Evolutionary conservation across 73 alveolate species (phyloP).

Genomic region (Paramecium sexaurelia): DNA sequence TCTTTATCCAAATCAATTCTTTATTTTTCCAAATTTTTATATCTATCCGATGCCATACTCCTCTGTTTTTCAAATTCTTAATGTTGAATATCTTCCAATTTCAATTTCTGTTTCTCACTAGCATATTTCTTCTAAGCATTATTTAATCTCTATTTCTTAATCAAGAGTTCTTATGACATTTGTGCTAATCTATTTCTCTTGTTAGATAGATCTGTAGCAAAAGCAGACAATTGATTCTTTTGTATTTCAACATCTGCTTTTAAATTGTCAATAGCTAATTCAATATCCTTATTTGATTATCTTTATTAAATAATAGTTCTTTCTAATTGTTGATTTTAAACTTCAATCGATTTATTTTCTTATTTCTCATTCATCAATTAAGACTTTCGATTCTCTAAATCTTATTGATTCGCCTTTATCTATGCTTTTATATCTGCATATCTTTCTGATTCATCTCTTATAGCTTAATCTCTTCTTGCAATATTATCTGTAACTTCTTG

Average conservation of each 20-base stretch:
- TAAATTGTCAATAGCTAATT: conserved; percentile 68
- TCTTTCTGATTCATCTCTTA: conserved; percentile 90
- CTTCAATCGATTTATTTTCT: conserved; percentile 57
- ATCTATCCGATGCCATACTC: conserved; percentile 75
- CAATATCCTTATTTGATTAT: conserved; percentile 64
- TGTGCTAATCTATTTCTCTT: conserved; percentile 76
- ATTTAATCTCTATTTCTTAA: conserved; percentile 81
- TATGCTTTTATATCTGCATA: conserved; percentile 86
- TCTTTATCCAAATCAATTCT: conserved; percentile 87
- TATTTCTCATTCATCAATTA: conserved; percentile 37
- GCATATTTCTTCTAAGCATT: conserved; percentile 85
- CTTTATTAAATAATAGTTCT: conserved; percentile 38
- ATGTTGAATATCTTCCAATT: conserved; percentile 82
- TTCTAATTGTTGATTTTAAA: conserved; percentile 38
- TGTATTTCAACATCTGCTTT: conserved; percentile 87
- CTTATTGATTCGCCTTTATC: conserved; percentile 74
- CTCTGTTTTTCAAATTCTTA: conserved; percentile 84
- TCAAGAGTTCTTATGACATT: conserved; percentile 77
- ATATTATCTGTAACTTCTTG: conserved; percentile 89
- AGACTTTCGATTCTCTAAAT: conserved; percentile 57
- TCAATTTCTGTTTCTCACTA: conserved; percentile 83
- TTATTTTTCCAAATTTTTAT: conserved; percentile 80
- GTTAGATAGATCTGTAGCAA: conserved; percentile 85
- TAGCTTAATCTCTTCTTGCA: conserved; percentile 86
- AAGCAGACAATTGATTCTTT: conserved; percentile 82